Percentiles rank a stretch among this genome's conserved stretches.
Conservation (phyloP, 352 stramenopile genomes). For the Lagenidium giganteum region DNA sequence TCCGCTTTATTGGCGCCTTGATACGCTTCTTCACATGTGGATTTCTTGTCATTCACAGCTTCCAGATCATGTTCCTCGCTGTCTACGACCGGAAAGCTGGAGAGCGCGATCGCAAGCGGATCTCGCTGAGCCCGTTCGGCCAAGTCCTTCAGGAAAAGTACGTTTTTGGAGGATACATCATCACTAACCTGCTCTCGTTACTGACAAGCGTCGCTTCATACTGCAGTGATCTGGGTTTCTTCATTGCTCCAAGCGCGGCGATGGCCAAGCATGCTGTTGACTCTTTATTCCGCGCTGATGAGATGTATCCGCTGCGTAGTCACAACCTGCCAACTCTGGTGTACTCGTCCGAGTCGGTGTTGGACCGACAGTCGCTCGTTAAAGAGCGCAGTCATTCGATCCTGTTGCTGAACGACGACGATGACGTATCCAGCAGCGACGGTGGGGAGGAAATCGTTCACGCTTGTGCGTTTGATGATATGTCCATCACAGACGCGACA, state of each 20-base stretch:
- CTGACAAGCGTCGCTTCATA: too few relatives aligned
- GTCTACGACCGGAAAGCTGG: constrained; percentile 33
- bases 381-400: constrained; percentile 21
- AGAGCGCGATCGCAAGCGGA: constrained; percentile 16
- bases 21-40: neutral
- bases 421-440: constrained; percentile 5
- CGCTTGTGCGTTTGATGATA: too few relatives aligned
- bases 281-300: constrained; percentile 5
- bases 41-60: constrained; percentile 17
- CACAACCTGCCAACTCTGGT: constrained; percentile 30
- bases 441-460: too few relatives aligned
- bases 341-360: constrained; percentile 39
- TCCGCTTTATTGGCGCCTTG: neutral
- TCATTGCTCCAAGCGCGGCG: constrained; percentile 38
- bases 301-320: constrained; percentile 2
- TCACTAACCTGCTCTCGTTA: constrained; percentile 4
- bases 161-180: constrained; percentile 1
- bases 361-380: constrained; percentile 41
- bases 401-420: constrained; percentile 12
- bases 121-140: constrained; percentile 32
- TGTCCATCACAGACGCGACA: neutral
- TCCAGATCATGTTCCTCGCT: constrained; percentile 35
- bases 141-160: constrained; percentile 36
- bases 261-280: constrained; percentile 36
- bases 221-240: constrained; percentile 40